Conservation (phyloP, 371 early-diverging fungal species). For the Coemansia sp. region DNA sequence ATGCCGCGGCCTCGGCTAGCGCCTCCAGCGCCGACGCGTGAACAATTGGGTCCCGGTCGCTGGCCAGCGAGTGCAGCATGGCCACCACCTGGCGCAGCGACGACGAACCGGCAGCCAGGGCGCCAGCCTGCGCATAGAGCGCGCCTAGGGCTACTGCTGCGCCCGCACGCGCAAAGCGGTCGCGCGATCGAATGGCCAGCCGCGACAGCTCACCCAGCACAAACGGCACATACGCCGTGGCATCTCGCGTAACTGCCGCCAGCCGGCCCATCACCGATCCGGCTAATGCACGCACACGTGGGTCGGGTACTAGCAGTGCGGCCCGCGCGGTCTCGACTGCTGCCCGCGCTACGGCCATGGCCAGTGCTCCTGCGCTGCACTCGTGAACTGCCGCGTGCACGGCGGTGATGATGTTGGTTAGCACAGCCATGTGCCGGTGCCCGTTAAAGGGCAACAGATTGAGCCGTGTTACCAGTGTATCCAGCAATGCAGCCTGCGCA, state of each 20-base stretch:
- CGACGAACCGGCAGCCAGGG: slow-evolving; percentile 75
- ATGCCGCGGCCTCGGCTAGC: slow-evolving; percentile 80
- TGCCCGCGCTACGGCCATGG: slow-evolving; percentile 37
- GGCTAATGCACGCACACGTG: slow-evolving; percentile 71
- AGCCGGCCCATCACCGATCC: slow-evolving; percentile 84
- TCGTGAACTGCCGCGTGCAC: slow-evolving; percentile 56
- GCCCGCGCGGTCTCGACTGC: slow-evolving; percentile 54
- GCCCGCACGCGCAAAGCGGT: slow-evolving; percentile 92
- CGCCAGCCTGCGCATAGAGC: slow-evolving; percentile 85
- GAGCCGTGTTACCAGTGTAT: slow-evolving; percentile 67
- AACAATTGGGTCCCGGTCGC: slow-evolving; percentile 91
- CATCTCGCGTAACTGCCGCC: slow-evolving; percentile 70
- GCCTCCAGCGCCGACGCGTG: slow-evolving; percentile 92
- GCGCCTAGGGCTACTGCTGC: slow-evolving; percentile 87
- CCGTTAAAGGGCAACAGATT: slow-evolving; percentile 68
- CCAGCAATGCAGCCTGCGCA: slow-evolving; percentile 75
- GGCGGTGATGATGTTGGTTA: slow-evolving; percentile 67
- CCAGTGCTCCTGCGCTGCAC: slow-evolving; percentile 6
- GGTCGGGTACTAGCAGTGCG: slow-evolving; percentile 69
- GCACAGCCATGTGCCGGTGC: slow-evolving; percentile 72
- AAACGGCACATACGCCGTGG: slow-evolving; percentile 66
- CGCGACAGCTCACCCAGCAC: slow-evolving; percentile 83
- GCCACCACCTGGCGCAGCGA: slow-evolving; percentile 88
- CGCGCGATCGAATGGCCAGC: slow-evolving; percentile 85
- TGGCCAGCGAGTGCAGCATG: slow-evolving; percentile 82